These are phyloP conservation scores for Diaporthe nobilis DNA, from an alignment of 2,329 filamentous ascomycete genomes.

Conservation along the genomic window DNA sequence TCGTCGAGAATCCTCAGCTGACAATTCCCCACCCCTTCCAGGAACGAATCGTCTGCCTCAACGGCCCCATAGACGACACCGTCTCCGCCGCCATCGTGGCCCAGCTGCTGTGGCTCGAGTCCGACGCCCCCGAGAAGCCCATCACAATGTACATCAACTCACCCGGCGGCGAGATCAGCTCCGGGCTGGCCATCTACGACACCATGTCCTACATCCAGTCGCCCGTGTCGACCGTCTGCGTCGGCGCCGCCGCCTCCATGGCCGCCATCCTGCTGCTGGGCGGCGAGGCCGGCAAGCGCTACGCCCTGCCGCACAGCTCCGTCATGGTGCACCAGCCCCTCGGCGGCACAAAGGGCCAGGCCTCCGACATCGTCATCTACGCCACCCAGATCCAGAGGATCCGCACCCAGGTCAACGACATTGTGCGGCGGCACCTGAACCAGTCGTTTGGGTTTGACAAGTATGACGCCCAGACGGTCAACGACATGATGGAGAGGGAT, in stretches of 20 bases:
- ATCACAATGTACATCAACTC: slow-evolving; percentile 99
- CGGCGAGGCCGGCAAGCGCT: slow-evolving; percentile 87
- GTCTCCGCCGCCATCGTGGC: slow-evolving; percentile 95
- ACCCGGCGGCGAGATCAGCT: slow-evolving; percentile 91
- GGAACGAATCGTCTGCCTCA: slow-evolving; percentile 95
- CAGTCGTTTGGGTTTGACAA: slow-evolving; percentile 81
- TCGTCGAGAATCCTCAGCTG: slow-evolving; percentile 49
- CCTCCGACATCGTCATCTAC: slow-evolving; percentile 92
- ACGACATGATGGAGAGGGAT: slow-evolving; percentile 96
- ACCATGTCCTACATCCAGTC: slow-evolving; percentile 98
- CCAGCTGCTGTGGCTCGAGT: slow-evolving; percentile 97
- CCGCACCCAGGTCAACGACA: slow-evolving; percentile 87
- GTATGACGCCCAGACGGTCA: slow-evolving; percentile 85
- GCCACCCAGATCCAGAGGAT: slow-evolving; percentile 96
- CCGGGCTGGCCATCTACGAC: slow-evolving; percentile 93
- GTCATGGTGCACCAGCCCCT: slow-evolving; percentile 98
- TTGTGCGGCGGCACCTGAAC: slow-evolving; percentile 90
- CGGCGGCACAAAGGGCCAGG: slow-evolving; percentile 77
- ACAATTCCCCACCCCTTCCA: slow-evolving; percentile 50
- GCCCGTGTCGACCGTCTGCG: slow-evolving; percentile 93
- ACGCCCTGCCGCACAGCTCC: slow-evolving; percentile 90
- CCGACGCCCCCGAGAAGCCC: slow-evolving; percentile 92
- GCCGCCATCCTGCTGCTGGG: slow-evolving; percentile 90
- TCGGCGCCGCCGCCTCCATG: slow-evolving; percentile 96
- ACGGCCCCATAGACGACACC: slow-evolving; percentile 90